Conservation (phyloP, 2,329 filamentous ascomycete species). For the Xylariaceae sp. region DNA sequence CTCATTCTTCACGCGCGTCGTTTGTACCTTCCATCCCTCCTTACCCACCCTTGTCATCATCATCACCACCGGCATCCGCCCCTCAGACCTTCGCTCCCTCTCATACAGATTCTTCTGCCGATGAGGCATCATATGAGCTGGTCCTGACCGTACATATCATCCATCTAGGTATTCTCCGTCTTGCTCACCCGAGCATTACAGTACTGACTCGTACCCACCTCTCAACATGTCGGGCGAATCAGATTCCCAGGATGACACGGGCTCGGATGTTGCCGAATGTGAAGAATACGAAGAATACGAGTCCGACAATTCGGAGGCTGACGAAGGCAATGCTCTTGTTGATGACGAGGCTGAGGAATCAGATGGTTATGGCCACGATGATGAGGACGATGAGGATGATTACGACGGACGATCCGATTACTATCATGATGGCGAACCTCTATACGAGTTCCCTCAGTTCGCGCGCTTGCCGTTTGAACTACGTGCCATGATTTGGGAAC, state of each 20-base stretch:
- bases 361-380: slow-evolving; percentile 19
- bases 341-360: slow-evolving; percentile 33
- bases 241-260: slow-evolving; percentile 18
- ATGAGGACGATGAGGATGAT: slow-evolving; percentile 8
- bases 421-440: slow-evolving; percentile 5
- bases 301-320: slow-evolving; percentile 20
- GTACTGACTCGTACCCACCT: background rate
- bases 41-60: too few relatives aligned
- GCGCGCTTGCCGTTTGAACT: slow-evolving; percentile 34
- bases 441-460: slow-evolving; percentile 34
- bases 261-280: slow-evolving; percentile 5
- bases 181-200: background rate
- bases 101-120: too few relatives aligned
- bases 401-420: slow-evolving; percentile 6
- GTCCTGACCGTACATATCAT: too few relatives aligned
- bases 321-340: slow-evolving; percentile 22
- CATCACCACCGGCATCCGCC: too few relatives aligned
- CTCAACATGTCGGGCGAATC: slow-evolving; percentile 25
- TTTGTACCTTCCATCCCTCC: too few relatives aligned
- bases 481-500: slow-evolving; percentile 34
- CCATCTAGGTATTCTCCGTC: too few relatives aligned
- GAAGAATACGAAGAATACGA: slow-evolving; percentile 17
- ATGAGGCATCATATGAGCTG: too few relatives aligned
- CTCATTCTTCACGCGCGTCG: too few relatives aligned
- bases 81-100: too few relatives aligned